Evolutionary conservation across 225 moss, liverwort and hornwort genomes (phyloP).

Genomic region (Sphagnum contortum): DNA sequence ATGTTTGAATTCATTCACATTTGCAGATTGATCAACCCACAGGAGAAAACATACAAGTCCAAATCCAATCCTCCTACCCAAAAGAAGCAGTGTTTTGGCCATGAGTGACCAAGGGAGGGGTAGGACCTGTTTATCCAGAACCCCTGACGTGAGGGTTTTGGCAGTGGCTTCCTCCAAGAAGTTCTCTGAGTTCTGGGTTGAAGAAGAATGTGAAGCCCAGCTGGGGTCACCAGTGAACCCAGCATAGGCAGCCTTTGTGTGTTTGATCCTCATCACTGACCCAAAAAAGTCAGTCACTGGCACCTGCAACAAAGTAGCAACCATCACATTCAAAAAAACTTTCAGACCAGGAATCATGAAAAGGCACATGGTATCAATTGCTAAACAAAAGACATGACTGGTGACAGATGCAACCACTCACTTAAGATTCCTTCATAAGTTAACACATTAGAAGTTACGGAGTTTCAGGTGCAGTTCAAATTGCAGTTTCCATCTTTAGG

Average conservation of each 20-base stretch:
- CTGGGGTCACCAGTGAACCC: conserved; percentile 36
- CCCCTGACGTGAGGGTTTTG: conserved; percentile 1
- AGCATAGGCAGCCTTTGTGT: conserved; percentile 64
- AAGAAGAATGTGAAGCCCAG: conserved; percentile 6
- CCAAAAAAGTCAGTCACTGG: conserved; percentile 94
- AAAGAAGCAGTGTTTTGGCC: background rate
- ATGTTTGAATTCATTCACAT: background rate
- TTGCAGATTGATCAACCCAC: background rate
- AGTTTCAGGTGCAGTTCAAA: too few species aligned
- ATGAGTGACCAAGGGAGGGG: background rate
- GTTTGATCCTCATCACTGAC: conserved; percentile 94
- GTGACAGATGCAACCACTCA: too few species aligned
- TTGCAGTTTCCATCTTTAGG: too few species aligned
- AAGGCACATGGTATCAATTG: too few species aligned
- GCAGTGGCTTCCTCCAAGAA: conserved; percentile 5
- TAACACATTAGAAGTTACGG: too few species aligned
- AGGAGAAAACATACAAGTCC: too few species aligned
- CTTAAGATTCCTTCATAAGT: too few species aligned
- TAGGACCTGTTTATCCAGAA: conserved; percentile 4
- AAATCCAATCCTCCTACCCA: too few species aligned
- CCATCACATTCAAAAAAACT: background rate
- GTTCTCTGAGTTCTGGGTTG: conserved; percentile 5
- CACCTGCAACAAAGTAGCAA: conserved; percentile 34
- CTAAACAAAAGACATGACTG: too few species aligned
- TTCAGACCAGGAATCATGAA: too few species aligned